Percentiles rank a stretch among this genome's conserved stretches.
Conservation (phyloP, 2,329 filamentous ascomycete species). For the Neoarthrinium moseri region DNA sequence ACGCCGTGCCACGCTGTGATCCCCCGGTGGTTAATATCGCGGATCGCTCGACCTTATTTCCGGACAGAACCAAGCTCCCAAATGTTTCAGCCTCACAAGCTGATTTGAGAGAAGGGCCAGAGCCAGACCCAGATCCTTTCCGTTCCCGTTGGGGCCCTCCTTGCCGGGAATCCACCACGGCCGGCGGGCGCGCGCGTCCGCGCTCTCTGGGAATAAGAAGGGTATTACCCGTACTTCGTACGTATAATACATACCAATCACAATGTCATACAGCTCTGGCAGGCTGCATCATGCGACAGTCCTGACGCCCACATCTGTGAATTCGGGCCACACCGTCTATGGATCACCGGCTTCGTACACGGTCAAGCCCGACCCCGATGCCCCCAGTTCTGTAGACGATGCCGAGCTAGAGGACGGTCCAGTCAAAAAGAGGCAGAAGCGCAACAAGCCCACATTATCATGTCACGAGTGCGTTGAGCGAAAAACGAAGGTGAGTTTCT, state of each 20-base stretch:
- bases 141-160: too few relatives aligned
- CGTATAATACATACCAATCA: not conserved
- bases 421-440: constrained; percentile 73
- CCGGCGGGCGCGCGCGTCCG: not conserved
- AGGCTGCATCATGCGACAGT: constrained; percentile 6
- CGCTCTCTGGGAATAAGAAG: constrained; percentile 4
- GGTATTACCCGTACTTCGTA: not conserved
- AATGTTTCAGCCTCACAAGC: not conserved
- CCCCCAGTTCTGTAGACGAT: constrained; percentile 20
- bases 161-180: too few relatives aligned
- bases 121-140: too few relatives aligned
- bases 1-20: constrained; percentile 1
- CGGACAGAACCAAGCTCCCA: not conserved
- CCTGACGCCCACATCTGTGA: constrained; percentile 7
- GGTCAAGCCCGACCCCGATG: constrained; percentile 9
- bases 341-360: constrained; percentile 2
- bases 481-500: constrained; percentile 67
- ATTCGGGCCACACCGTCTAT: constrained; percentile 6
- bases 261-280: constrained; percentile 4
- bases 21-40: not conserved
- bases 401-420: constrained; percentile 28
- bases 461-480: constrained; percentile 79
- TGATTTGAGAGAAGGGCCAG: too few relatives aligned
- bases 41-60: too few relatives aligned
- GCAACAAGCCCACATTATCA: constrained; percentile 79